phyloP scores from a whole-genome alignment of 1,284 basidiomycete species.

The Austropuccinia psidii region DNA sequence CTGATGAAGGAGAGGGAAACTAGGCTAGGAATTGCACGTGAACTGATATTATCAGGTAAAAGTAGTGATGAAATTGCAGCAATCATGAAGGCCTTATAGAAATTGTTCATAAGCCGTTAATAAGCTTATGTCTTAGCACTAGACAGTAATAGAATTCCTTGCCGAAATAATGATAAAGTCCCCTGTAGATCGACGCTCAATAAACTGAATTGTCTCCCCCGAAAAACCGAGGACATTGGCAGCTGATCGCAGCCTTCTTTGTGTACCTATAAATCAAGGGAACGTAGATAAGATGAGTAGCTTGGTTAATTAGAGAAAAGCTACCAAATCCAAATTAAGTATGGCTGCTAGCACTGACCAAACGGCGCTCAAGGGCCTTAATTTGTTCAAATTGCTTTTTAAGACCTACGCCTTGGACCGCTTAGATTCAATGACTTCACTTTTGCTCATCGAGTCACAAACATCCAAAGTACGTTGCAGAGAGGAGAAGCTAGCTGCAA shows the following conservation, averaged over 20 bases:
- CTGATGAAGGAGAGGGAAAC: too few relatives aligned
- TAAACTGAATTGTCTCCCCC: conserved; percentile 86
- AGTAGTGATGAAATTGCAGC: too few relatives aligned
- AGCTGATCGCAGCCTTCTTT: conserved; percentile 68
- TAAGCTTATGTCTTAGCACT: too few relatives aligned
- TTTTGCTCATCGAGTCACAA: conserved; percentile 87
- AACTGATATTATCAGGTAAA: too few relatives aligned
- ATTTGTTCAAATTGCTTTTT: conserved; percentile 50
- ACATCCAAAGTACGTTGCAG: conserved; percentile 87
- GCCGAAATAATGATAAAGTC: conserved; percentile 34
- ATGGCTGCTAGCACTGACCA: conserved; percentile 40
- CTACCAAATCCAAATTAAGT: too few relatives aligned
- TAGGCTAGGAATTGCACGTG: too few relatives aligned
- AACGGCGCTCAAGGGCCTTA: conserved; percentile 47
- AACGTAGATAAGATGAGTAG: too few relatives aligned
- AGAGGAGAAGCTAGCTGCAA: conserved; percentile 83
- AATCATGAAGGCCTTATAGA: too few relatives aligned
- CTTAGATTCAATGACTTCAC: conserved; percentile 87
- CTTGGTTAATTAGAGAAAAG: too few relatives aligned
- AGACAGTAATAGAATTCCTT: too few relatives aligned
- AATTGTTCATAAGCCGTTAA: too few relatives aligned
- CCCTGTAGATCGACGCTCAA: conserved; percentile 74
- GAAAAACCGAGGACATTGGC: conserved; percentile 88
- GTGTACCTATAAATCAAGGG: conserved; percentile 62
- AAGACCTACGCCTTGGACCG: conserved; percentile 70